These are phyloP conservation scores for Macrolepiota dolichaula DNA, from an alignment of 768 basidiomycete species.

Conservation along the genomic window DNA sequence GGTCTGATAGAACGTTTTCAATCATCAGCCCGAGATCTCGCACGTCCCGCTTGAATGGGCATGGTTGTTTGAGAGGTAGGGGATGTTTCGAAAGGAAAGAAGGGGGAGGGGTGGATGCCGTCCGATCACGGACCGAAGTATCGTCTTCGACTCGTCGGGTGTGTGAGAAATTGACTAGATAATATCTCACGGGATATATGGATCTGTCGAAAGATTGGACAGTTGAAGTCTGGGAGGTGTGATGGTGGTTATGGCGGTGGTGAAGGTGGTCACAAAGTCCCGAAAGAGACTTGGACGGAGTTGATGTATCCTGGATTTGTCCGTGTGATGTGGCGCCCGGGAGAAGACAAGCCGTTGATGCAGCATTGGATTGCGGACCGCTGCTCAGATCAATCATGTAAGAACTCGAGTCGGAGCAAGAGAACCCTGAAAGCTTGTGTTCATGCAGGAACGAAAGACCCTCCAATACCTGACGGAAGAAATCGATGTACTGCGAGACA, in stretches of 20 bases:
- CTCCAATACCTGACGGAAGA: constrained; percentile 49
- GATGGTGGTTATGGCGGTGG: constrained; percentile 9
- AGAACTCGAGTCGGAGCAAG: constrained; percentile 29
- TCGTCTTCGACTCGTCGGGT: constrained; percentile 17
- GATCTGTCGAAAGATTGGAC: constrained; percentile 30
- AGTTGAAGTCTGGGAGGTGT: constrained; percentile 10
- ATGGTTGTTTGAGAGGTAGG: constrained; percentile 11
- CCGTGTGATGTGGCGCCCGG: not conserved
- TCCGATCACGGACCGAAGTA: not conserved
- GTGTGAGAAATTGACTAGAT: constrained; percentile 27
- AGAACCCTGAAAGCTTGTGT: constrained; percentile 34
- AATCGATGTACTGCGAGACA: constrained; percentile 47
- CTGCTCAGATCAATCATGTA: constrained; percentile 44
- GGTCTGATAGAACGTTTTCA: constrained; percentile 30
- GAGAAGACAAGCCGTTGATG: not conserved
- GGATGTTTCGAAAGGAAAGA: not conserved
- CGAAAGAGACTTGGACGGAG: not conserved
- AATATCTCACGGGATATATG: constrained; percentile 36
- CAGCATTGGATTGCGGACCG: constrained; percentile 10
- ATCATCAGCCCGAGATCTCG: constrained; percentile 38
- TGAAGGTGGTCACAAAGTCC: not conserved
- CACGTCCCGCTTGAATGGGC: constrained; percentile 34
- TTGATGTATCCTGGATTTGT: not conserved
- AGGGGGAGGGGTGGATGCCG: not conserved
- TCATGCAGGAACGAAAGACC: constrained; percentile 49